phyloP scores from a whole-genome alignment of 805 yeast species.

The Candida endomychidarum region DNA sequence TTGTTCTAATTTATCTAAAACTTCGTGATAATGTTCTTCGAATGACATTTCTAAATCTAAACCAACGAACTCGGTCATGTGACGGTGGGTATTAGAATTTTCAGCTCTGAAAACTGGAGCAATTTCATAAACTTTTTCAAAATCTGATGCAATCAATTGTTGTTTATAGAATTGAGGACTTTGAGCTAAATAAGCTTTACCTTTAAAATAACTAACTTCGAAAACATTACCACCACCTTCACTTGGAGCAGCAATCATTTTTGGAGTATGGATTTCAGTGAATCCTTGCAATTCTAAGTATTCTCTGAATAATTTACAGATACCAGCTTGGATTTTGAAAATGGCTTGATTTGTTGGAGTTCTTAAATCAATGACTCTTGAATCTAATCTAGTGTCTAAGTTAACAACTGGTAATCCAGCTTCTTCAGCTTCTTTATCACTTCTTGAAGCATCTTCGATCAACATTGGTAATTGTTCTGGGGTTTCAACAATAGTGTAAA shows the following conservation, averaged over 20 bases:
- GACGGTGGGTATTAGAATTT: conserved; percentile 98
- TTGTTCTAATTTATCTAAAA: conserved; percentile 57
- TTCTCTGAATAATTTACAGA: conserved; percentile 85
- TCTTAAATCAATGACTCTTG: conserved; percentile 94
- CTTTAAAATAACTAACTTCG: conserved; percentile 89
- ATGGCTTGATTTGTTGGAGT: conserved; percentile 97
- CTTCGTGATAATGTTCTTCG: conserved; percentile 98
- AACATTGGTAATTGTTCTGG: conserved; percentile 92
- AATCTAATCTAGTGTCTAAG: conserved; percentile 92
- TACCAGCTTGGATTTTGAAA: conserved; percentile 90
- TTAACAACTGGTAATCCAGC: conserved; percentile 91
- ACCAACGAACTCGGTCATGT: conserved; percentile 98
- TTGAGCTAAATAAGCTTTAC: conserved; percentile 92
- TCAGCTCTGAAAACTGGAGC: conserved; percentile 99
- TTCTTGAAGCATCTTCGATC: conserved; percentile 94
- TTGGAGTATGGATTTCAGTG: conserved; percentile 95
- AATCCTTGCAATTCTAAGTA: conserved; percentile 67
- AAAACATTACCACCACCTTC: conserved; percentile 99
- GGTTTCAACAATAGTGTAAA: conserved; percentile 78
- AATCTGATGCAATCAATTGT: conserved; percentile 96
- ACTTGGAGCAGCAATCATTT: conserved; percentile 89
- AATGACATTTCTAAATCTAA: conserved; percentile 97
- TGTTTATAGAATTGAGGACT: conserved; percentile 98
- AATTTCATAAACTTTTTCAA: conserved; percentile 92
- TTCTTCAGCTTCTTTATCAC: conserved; percentile 91